Percentiles rank a stretch among this genome's conserved stretches.
These are phyloP conservation scores for Aspergillus heteromorphus DNA, from an alignment of 495 filamentous ascomycete genomes.

Conservation along the genomic window DNA sequence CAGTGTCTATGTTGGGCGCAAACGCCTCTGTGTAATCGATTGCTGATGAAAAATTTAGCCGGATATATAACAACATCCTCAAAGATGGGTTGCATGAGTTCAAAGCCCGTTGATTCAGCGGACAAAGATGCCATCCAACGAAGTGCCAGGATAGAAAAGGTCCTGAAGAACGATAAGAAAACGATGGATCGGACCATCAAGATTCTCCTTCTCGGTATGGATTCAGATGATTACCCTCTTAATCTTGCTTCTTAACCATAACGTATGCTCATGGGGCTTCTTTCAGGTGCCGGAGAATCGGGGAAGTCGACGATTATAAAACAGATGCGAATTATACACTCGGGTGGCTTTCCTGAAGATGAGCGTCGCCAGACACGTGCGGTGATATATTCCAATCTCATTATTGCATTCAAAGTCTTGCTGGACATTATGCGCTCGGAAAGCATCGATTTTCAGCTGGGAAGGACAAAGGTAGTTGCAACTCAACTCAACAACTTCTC, in stretches of 20 bases:
- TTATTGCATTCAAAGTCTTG: slow-evolving; percentile 83
- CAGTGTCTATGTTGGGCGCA: neutral
- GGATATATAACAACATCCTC: neutral
- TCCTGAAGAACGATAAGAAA: slow-evolving; percentile 78
- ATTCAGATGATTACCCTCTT: neutral
- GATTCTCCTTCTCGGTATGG: slow-evolving; percentile 72
- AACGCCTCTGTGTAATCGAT: neutral
- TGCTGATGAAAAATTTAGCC: neutral
- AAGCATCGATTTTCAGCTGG: slow-evolving; percentile 66
- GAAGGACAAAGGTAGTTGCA: slow-evolving; percentile 63
- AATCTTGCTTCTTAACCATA: neutral
- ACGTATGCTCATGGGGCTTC: slow-evolving; percentile 2
- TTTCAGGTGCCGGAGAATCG: slow-evolving; percentile 86
- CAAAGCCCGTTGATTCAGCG: slow-evolving; percentile 32
- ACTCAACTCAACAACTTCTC: neutral
- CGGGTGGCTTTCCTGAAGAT: slow-evolving; percentile 82
- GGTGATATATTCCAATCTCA: slow-evolving; percentile 89
- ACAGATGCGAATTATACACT: slow-evolving; percentile 98
- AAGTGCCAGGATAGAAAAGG: slow-evolving; percentile 64
- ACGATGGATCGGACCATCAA: slow-evolving; percentile 74
- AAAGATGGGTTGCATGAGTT: slow-evolving; percentile 43
- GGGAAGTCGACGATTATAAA: slow-evolving; percentile 98
- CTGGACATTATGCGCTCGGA: slow-evolving; percentile 92
- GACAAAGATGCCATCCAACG: slow-evolving; percentile 40
- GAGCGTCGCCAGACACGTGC: slow-evolving; percentile 91